Evolutionary conservation across 169 alveolate species (phyloP), one percentile per base, ranked within the genome.

Genomic region (Plasmodium chabaudi): DNA sequence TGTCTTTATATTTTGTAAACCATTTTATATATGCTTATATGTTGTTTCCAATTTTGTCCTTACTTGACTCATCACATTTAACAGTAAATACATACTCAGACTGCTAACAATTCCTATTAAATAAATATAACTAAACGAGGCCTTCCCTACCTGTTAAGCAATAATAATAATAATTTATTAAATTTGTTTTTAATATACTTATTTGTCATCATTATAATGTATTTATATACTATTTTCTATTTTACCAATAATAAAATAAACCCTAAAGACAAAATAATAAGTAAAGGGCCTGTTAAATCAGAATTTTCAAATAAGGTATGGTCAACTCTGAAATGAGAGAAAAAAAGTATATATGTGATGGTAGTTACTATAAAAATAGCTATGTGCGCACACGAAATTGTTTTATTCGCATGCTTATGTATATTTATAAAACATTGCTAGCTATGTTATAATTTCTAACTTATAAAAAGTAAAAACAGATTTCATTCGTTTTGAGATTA

Each of bases 231-330:
- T 9, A 88, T 86, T 25, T 87, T 6, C 87, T 51, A 72, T 94
- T 17, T 93, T 88, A 92, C 95, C 47, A 91, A 74, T 57, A 94
- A 70, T 27, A 94, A 84, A 5, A 94, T 60, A 49, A 88, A 82
- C n/a, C 97, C 97, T 57, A 94, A 74, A 15, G 92, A 55, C n/a
- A 94, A 86, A 34, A 91, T 92, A 27, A 92, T 91, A 15, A 93
- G 23, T 44, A 94, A 61, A 12, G 97, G 97, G 0, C 97, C 97
- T 13, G 95, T 88, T 88, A 94, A 89, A 71, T 94, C 97, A n/a
- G 94, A 87, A 64, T 87, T 88, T 55, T 87, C 92, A 53, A 91
- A 87, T 53, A 68, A 42, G 49, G 92, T 39, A 25, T 86, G 75
- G 34, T 91, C 92, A 49, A 73, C 47, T 59, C 87, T 86, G 27